Evolutionary conservation across 352 stramenopile species (phyloP).

Genomic region (Pythium apleroticum): DNA sequence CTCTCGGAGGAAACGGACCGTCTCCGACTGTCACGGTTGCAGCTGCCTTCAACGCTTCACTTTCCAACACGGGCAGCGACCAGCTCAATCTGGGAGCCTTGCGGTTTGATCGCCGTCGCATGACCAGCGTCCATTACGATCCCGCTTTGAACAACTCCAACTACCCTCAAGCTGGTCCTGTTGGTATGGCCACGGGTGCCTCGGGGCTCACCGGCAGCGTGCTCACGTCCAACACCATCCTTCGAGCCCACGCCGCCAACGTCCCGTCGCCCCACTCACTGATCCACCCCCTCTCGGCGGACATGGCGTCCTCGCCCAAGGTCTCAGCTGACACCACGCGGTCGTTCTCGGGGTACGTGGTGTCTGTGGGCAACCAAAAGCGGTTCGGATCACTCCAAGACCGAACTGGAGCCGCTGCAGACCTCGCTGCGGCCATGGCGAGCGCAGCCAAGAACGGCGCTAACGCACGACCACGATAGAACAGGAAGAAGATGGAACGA

Average conservation of each 20-base stretch:
- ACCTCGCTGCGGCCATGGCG: slow-evolving; percentile 18
- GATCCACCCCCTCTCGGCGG: slow-evolving; percentile 44
- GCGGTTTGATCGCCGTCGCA: slow-evolving; percentile 42
- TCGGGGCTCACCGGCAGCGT: slow-evolving; percentile 26
- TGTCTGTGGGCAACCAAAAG: slow-evolving; percentile 52
- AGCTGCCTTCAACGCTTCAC: slow-evolving; percentile 36
- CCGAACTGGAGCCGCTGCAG: not conserved
- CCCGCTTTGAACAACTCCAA: slow-evolving; percentile 30
- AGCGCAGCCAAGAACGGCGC: slow-evolving; percentile 8
- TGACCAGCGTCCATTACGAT: slow-evolving; percentile 63
- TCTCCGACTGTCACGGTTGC: slow-evolving; percentile 50
- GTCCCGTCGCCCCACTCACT: slow-evolving; percentile 21
- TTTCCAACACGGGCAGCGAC: slow-evolving; percentile 30
- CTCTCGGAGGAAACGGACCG: slow-evolving; percentile 8
- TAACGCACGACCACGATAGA: slow-evolving; percentile 9
- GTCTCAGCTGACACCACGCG: slow-evolving; percentile 4
- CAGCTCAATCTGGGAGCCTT: slow-evolving; percentile 38
- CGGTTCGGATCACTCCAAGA: slow-evolving; percentile 35
- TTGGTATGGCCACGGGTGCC: slow-evolving; percentile 26
- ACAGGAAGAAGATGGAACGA: not conserved
- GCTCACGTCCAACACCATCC: slow-evolving; percentile 47
- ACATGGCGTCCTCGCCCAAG: slow-evolving; percentile 20
- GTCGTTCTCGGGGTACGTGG: slow-evolving; percentile 47
- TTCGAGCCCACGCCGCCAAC: slow-evolving; percentile 33
- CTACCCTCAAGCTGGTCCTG: slow-evolving; percentile 9